Conservation (phyloP, 1,139 yeast species). For the Pichia sp. region DNA sequence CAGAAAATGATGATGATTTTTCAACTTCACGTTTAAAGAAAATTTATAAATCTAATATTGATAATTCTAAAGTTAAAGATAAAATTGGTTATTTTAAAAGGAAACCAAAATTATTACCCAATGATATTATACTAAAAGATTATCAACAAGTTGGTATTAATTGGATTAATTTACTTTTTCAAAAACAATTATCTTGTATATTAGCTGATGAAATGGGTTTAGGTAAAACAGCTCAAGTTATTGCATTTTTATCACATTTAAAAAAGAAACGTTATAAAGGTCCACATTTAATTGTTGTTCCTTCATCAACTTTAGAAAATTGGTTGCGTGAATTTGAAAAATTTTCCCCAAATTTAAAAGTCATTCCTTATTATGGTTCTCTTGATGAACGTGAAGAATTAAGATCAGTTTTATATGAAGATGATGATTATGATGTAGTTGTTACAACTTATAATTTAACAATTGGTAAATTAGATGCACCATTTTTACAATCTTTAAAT, state of each 20-base stretch:
- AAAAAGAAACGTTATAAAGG: conserved; percentile 58
- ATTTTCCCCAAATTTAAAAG: conserved; percentile 74
- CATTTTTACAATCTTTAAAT: conserved; percentile 63
- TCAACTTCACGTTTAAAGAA: conserved; percentile 1
- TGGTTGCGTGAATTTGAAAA: conserved; percentile 93
- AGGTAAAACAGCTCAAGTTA: conserved; percentile 94
- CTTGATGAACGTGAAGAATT: conserved; percentile 80
- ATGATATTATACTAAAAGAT: conserved; percentile 64
- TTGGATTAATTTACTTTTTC: conserved; percentile 81
- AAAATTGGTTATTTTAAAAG: conserved; percentile 49
- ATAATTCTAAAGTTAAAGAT: conserved; percentile 7
- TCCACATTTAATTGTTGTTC: conserved; percentile 84
- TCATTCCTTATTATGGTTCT: conserved; percentile 91
- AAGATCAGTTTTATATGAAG: conserved; percentile 57
- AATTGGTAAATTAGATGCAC: conserved; percentile 71
- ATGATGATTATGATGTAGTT: conserved; percentile 72
- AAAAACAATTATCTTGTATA: conserved; percentile 77
- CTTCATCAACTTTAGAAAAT: conserved; percentile 92
- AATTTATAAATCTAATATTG: conserved; percentile 9
- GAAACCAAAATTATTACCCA: conserved; percentile 63
- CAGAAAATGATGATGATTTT: conserved; percentile 18
- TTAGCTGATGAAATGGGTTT: conserved; percentile 98
- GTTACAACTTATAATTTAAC: conserved; percentile 94
- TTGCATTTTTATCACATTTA: conserved; percentile 83
- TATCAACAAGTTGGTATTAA: conserved; percentile 95